Percentiles rank a stretch among this genome's conserved stretches.
Evolutionary conservation across 306 rosid species (phyloP).

Genomic region (Aeschynomene evenia): DNA sequence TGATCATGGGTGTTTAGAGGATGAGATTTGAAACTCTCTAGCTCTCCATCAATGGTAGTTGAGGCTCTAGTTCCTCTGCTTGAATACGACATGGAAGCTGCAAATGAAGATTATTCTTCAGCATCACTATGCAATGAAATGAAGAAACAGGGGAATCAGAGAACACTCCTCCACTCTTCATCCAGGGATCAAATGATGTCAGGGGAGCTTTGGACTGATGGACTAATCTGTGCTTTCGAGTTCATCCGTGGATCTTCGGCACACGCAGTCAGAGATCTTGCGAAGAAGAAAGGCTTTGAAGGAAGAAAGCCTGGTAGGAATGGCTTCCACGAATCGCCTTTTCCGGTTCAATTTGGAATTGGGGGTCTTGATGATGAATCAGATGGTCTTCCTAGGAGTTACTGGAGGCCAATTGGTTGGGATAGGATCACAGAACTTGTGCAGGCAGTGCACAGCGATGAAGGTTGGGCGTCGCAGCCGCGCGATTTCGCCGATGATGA

Average conservation of each 20-base stretch:
- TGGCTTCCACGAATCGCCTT: constrained; percentile 13
- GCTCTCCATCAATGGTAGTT: constrained; percentile 31
- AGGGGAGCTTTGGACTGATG: constrained; percentile 55
- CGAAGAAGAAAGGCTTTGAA: constrained; percentile 31
- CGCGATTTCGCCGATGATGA: constrained; percentile 41
- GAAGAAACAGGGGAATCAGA: constrained; percentile 36
- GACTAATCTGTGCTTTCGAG: constrained; percentile 70
- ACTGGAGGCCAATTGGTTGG: constrained; percentile 70
- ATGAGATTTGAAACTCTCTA: not conserved
- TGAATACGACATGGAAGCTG: constrained; percentile 8
- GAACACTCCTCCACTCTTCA: not conserved
- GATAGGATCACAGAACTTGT: constrained; percentile 54
- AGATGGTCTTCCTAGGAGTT: constrained; percentile 37
- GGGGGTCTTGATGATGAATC: constrained; percentile 13
- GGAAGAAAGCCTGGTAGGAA: constrained; percentile 17
- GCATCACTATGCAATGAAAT: not conserved
- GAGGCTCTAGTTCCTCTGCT: constrained; percentile 45
- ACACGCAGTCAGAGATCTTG: constrained; percentile 24
- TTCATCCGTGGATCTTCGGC: constrained; percentile 30
- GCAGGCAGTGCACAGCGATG: constrained; percentile 39
- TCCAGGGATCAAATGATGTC: constrained; percentile 17
- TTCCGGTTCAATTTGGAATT: constrained; percentile 13
- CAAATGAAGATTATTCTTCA: constrained; percentile 5
- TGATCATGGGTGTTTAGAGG: not conserved
- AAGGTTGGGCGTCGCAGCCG: constrained; percentile 32